Evolutionary conservation across 2,329 filamentous ascomycete genomes (phyloP), one percentile per base, ranked within the genome.

Genomic region (Beauveria sp.): DNA sequence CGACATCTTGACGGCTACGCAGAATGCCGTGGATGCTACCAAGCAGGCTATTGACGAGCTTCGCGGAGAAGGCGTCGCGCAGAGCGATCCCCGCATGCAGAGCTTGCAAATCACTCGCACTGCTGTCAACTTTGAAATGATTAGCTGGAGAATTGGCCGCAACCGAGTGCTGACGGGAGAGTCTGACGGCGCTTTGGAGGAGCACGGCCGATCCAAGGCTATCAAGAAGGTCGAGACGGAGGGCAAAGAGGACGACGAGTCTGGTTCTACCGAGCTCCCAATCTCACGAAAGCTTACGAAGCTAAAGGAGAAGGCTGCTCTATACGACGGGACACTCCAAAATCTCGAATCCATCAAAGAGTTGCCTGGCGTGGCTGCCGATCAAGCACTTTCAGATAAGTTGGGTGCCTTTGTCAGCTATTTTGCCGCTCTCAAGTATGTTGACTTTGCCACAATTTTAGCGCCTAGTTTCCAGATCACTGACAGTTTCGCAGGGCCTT

Each of bases 1-100:
- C 68, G 90, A 89, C 65, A 88, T 98, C 59, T 85, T 99, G 28
- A 91, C 89, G 67, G 87, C 92, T 24, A 95, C 91, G 66, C 95
- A 98, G 74, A 93, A 99, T 72, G 91, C 91, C 3, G 91, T 93
- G 22, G 95, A 99, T 75, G 91, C 92, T 5, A 95, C 93, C 0
- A 96, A 96, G 74, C 87, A 89, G 68, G 92, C 92, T 12, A 96
- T 97, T 63, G 93, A 98, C 66, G 95, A 98, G 73, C 79, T 97
- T 62, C 84, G 85, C 56, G 87, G 84, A 63, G 95, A 99, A 72
- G 90, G 91, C 1, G 85, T 96, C 16, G 84, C 90, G 24, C 90
- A 91, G 72, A 87, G 91, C 62, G 93, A 99, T 70, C 77, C 85
- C 42, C 86, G 91, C 62, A 92, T 99, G 87, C 95, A 99, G 75